A percentile compares a stretch with the other conserved stretches of the same genome.
These are phyloP conservation scores for Plasmodium blacklocki DNA, from an alignment of 169 alveolate genomes.

Conservation along the genomic window DNA sequence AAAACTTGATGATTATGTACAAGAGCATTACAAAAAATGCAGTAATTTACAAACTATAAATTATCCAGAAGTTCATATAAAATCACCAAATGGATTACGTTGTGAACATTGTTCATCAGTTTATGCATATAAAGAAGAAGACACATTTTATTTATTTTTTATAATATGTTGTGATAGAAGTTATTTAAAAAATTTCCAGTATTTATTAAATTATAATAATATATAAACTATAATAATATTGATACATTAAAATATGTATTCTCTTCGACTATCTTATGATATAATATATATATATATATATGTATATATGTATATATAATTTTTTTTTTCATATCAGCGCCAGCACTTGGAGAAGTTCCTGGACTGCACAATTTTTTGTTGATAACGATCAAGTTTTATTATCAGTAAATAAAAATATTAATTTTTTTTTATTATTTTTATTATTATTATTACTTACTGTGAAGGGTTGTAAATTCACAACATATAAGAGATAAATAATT, in stretches of 20 bases:
- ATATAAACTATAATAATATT: too few species aligned
- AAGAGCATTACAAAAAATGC: conserved; percentile 43
- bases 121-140: conserved; percentile 39
- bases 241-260: too few species aligned
- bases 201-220: conserved; percentile 17
- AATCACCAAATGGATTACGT: conserved; percentile 34
- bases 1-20: conserved; percentile 36
- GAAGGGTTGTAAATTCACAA: neutral
- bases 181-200: conserved; percentile 69
- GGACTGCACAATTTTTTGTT: conserved; percentile 52
- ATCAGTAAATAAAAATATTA: conserved; percentile 19
- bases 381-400: conserved; percentile 25
- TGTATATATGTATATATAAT: neutral
- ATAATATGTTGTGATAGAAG: conserved; percentile 65
- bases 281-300: conserved; percentile 1
- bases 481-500: too few species aligned
- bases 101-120: conserved; percentile 51
- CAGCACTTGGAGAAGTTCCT: conserved; percentile 73
- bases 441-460: neutral
- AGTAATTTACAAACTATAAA: conserved; percentile 39
- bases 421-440: neutral
- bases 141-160: conserved; percentile 27
- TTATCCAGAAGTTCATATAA: conserved; percentile 57
- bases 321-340: conserved; percentile 26
- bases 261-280: too few species aligned